Evolutionary conservation across 306 rosid species (phyloP).

Genomic region (Pyrus betulifolia): DNA sequence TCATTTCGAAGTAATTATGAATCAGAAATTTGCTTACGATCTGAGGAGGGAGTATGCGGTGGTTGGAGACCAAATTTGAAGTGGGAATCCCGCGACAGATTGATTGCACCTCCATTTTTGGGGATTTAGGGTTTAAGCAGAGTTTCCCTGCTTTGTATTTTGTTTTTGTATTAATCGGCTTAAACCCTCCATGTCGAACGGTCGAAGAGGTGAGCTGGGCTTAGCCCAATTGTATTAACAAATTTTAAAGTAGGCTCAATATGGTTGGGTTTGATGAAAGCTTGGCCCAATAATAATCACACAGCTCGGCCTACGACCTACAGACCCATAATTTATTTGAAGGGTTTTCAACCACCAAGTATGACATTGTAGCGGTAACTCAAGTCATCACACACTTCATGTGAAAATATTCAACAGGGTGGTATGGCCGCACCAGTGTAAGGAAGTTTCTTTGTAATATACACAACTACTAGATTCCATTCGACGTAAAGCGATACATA

Average conservation of each 20-base stretch:
- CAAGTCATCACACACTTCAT: no score
- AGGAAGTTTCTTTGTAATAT: no score
- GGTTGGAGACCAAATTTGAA: neutral
- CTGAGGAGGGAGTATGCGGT: neutral
- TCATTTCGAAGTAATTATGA: neutral
- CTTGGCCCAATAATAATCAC: neutral
- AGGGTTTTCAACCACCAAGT: no score
- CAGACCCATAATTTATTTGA: no score
- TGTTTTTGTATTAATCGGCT: neutral
- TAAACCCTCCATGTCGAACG: slow-evolving; percentile 8
- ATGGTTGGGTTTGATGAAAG: neutral
- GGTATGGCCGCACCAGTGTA: no score
- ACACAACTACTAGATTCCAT: no score
- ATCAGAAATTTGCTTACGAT: slow-evolving; percentile 10
- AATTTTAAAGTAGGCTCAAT: neutral
- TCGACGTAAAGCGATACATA: no score
- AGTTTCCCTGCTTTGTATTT: neutral
- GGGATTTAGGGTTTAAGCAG: slow-evolving; percentile 18
- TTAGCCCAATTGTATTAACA: neutral
- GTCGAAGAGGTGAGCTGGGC: neutral
- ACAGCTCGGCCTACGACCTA: no score
- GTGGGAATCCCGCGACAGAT: slow-evolving; percentile 11
- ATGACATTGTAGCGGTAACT: no score
- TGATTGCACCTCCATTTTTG: slow-evolving; percentile 18
- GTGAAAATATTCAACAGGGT: no score